Evolutionary conservation across 768 basidiomycete genomes (phyloP).

Genomic region (Psilocybe cyanescens): DNA sequence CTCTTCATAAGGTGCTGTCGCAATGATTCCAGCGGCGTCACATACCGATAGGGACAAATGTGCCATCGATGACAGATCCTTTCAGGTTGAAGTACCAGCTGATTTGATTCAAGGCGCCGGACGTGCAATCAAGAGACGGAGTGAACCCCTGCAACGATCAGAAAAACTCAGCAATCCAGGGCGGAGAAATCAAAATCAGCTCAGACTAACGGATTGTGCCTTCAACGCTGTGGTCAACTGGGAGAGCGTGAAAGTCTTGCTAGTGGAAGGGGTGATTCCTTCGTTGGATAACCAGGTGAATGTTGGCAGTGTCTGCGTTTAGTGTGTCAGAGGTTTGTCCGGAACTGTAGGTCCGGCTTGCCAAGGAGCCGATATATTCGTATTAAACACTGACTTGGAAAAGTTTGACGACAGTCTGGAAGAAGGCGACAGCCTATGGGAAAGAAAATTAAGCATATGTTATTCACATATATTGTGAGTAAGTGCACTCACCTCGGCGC

Average conservation of each 20-base stretch:
- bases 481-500: constrained; percentile 54
- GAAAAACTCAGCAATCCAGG: neutral
- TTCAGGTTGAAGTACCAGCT: constrained; percentile 68
- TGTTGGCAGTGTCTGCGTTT: constrained; percentile 62
- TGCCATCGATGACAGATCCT: constrained; percentile 71
- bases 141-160: constrained; percentile 43
- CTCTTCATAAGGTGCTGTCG: neutral
- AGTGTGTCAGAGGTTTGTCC: neutral
- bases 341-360: constrained; percentile 2
- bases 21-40: neutral
- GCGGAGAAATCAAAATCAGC: neutral
- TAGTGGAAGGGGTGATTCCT: constrained; percentile 75
- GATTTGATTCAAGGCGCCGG: constrained; percentile 38
- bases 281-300: constrained; percentile 69
- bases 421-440: constrained; percentile 67
- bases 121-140: constrained; percentile 37
- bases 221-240: constrained; percentile 57
- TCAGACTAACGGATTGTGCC: constrained; percentile 45
- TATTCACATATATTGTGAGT: neutral
- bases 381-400: constrained; percentile 47
- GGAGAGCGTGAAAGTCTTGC: constrained; percentile 59
- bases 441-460: neutral
- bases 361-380: constrained; percentile 30
- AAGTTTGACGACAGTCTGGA: constrained; percentile 57
- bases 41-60: constrained; percentile 62